Evolutionary conservation across 1,284 basidiomycete genomes (phyloP), one percentile per base, ranked within the genome.

Genomic region (Cronartium quercuum): DNA sequence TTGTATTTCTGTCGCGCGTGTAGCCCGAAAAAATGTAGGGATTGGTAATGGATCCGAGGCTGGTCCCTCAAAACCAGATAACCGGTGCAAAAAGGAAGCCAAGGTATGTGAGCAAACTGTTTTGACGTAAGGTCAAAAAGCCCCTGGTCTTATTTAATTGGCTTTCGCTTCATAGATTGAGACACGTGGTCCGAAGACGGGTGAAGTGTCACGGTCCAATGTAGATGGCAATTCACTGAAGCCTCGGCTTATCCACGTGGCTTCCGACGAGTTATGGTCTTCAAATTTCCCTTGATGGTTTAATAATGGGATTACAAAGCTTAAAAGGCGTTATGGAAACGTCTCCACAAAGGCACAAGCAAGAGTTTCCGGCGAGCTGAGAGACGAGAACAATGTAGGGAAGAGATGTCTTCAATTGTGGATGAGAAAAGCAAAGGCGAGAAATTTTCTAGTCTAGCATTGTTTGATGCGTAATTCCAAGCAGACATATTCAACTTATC

Each of bases 211-310:
- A 60, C 77, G 84, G 3, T 89, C 89, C 82, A 93, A 94, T 82
- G 88, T 90, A 7, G 93, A 97, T 79, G 95, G 97, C 79, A 98
- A 81, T 84, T 98, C 65, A 97, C 98, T 77, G 90, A 95, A 80
- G 98, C 98, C 81, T 88, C 90, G 2, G 83, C 87, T 7, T 86
- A 92, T 1, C 91, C 92, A 0, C 92, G 92, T 29, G 92, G 92
- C 4, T 96, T 96, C 84, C 85, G 93, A 62, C 86, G 93, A 0
- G 88, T 91, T 44, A 91, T 99, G 88, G 95, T 98, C 5, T 89
- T 94, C 1, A 94, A 97, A 79, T 83, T 99, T 58, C 96, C 96
- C 0, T 98, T 98, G 83, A 98, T 99, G 81, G 94, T 94, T 89
- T 90, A 98, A 0, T 91, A 93, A 79, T 99, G 94, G 83, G 96